Evolutionary conservation across 2,329 filamentous ascomycete species (phyloP).

Genomic region (Ilyonectria destructans): DNA sequence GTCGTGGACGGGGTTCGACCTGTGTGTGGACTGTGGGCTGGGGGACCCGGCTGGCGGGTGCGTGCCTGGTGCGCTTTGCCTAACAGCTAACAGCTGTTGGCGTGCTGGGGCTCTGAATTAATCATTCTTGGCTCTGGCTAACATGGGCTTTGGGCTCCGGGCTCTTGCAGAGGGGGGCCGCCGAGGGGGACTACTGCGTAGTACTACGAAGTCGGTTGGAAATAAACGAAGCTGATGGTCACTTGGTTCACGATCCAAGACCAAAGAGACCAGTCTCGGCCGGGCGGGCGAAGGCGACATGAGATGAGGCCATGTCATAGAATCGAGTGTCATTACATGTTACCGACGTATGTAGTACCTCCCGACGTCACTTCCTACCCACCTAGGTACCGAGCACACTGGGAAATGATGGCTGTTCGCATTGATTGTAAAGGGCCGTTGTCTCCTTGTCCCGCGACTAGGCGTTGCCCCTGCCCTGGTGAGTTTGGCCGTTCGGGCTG

Average conservation of each 20-base stretch:
- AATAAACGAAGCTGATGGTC: background rate
- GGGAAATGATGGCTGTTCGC: background rate
- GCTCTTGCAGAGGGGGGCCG: background rate
- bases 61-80: conserved; percentile 1
- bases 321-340: background rate
- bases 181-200: background rate
- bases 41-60: conserved; percentile 4
- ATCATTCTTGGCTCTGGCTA: background rate
- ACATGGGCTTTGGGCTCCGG: background rate
- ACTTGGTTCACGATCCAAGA: conserved; percentile 1
- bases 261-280: background rate
- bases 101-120: background rate
- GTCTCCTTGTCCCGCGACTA: conserved; percentile 17
- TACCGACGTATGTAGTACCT: no score
- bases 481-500: conserved; percentile 16
- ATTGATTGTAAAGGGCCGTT: background rate
- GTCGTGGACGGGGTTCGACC: conserved; percentile 17
- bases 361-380: background rate
- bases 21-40: conserved; percentile 11
- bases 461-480: conserved; percentile 29
- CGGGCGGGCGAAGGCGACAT: background rate
- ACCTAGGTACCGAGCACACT: background rate
- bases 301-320: conserved; percentile 1
- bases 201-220: no score
- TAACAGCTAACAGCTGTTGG: background rate